A percentile compares a stretch with the other conserved stretches of the same genome.
These are phyloP conservation scores for Hanseniaspora hatyaiensis DNA, from an alignment of 805 yeast species.

Conservation along the genomic window DNA sequence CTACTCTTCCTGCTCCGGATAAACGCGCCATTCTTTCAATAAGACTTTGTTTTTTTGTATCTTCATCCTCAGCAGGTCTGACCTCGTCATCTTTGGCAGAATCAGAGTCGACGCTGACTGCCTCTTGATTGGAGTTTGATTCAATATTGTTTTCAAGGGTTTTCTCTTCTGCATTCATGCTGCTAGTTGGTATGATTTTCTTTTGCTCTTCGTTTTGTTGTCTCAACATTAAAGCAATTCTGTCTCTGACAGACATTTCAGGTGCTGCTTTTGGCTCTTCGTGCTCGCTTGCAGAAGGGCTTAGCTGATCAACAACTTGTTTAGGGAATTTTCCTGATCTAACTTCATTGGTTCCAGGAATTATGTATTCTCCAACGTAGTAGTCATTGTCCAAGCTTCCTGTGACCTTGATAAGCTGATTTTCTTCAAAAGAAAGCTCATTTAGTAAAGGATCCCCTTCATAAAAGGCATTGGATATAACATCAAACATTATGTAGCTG, in stretches of 20 bases:
- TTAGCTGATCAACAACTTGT: conserved; percentile 50
- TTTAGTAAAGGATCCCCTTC: conserved; percentile 38
- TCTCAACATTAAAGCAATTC: conserved; percentile 73
- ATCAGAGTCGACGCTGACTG: conserved; percentile 30
- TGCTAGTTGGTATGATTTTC: conserved; percentile 23
- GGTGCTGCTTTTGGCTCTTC: conserved; percentile 36
- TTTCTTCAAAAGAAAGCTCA: conserved; percentile 61
- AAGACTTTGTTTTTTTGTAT: conserved; percentile 50
- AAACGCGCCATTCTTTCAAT: conserved; percentile 94
- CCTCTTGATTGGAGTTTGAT: conserved; percentile 27
- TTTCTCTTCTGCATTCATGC: conserved; percentile 5
- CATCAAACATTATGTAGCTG: not conserved
- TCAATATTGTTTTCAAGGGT: conserved; percentile 25
- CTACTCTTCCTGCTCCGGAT: conserved; percentile 72
- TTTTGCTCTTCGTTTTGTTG: conserved; percentile 61
- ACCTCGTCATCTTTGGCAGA: conserved; percentile 50
- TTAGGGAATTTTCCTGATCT: conserved; percentile 76
- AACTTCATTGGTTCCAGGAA: conserved; percentile 30
- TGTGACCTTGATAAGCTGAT: conserved; percentile 62
- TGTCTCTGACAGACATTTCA: conserved; percentile 69
- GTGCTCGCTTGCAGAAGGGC: not conserved
- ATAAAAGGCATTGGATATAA: not conserved
- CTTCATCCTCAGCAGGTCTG: conserved; percentile 52
- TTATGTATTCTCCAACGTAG: conserved; percentile 59
- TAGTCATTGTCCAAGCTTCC: conserved; percentile 84